Evolutionary conservation across 2,329 filamentous ascomycete genomes (phyloP), one percentile per base, ranked within the genome.

Genomic region (Blastomyces parvus): DNA sequence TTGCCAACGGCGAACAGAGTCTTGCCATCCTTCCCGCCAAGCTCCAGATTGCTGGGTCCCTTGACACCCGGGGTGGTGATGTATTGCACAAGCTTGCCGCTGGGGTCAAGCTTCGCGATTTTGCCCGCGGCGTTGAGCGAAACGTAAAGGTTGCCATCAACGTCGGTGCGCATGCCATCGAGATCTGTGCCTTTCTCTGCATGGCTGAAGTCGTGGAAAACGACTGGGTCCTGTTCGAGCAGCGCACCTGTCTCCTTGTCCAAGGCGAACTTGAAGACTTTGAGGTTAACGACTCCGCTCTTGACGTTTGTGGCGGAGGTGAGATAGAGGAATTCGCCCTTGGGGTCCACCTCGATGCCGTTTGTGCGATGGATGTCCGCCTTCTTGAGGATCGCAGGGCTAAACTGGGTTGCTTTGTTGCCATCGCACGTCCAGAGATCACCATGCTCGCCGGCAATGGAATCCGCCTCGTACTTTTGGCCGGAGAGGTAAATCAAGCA

Each of bases 121-220:
- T 42, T 53, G 17, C 60, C 60, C 5, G 4, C 60, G 7, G 17
- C 46, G 38, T 61, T 61, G 36, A 48, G 48, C 4, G 60, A 38
- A 30, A 55, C 60, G 50, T 53, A 61, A 13, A 61, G 22, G 38
- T 61, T 61, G 27, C 60, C 60, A 42, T 61, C 50, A n/a, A 55
- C 48, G n/a, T 61, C 60, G 1, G 60, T 27, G 33, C 60, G 60
- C 60, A 61, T 61, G 9, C 60, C 60, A 50, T 61, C 60, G 19
- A 61, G 36, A 52, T 61, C 60, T 8, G 36, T n/a, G 7, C n/a
- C 60, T 5, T 22, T 36, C 6, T 27, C 36, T 38, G 36, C 33
- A 42, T 53, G 27, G 33, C 19, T 55, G 48, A 55, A 40, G 11
- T 52, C 33, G 36, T 53, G 46, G 60, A 53, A 61, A 5, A 55